Evolutionary conservation across 164 flowering plant species (phyloP).

Genomic region (Sedum album): DNA sequence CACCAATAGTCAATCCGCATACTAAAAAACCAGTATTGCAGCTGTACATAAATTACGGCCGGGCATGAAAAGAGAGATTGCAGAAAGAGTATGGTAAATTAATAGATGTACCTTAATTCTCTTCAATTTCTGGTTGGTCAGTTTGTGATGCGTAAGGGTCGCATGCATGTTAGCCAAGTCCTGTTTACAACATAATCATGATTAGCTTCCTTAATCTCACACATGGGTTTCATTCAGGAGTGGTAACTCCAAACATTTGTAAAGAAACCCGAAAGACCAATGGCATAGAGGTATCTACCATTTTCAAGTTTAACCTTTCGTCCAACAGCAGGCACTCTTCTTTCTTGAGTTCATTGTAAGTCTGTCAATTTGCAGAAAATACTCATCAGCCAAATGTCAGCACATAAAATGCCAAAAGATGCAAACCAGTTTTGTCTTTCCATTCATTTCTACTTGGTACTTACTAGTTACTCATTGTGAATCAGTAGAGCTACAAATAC

Average conservation of each 20-base stretch:
- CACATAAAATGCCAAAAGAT: no score
- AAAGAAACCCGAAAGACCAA: no score
- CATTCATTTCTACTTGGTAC: neutral
- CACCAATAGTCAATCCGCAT: no score
- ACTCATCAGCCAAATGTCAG: neutral
- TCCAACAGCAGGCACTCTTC: constrained; percentile 5
- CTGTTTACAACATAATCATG: neutral
- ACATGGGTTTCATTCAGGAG: no score
- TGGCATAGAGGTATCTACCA: neutral
- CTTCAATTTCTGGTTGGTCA: constrained; percentile 4
- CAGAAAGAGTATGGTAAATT: no score
- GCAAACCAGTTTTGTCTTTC: neutral
- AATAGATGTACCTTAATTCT: constrained; percentile 2
- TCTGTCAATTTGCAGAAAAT: constrained; percentile 3
- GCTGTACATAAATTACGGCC: no score
- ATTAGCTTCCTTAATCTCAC: no score
- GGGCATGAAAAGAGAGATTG: no score
- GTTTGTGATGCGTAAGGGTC: neutral
- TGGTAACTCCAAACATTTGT: no score
- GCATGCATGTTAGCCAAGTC: neutral
- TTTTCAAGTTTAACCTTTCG: neutral
- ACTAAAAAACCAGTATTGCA: no score
- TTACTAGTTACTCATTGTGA: no score
- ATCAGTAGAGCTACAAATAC: no score
- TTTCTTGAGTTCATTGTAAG: neutral